Evolutionary conservation across 73 alveolate genomes (phyloP), one percentile per base, ranked within the genome.

Genomic region (Tetrahymena malaccensis): DNA sequence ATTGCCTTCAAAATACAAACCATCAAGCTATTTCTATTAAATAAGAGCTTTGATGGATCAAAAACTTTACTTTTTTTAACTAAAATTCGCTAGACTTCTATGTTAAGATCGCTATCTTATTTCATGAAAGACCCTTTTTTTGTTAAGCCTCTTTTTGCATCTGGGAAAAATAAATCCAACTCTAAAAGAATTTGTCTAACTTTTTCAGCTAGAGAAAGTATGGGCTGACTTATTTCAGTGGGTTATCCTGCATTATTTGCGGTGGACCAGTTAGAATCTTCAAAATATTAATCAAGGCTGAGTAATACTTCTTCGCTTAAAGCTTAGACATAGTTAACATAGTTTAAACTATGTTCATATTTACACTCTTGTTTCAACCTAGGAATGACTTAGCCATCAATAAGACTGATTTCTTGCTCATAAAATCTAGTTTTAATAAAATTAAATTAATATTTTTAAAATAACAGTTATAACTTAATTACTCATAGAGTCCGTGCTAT

Each of bases 111-210:
- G 44, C 93, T 94, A 85, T 70, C 89, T n/a, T 84, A 37, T 43
- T 84, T 27, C 4, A 85, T 85, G 27, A 94, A 34, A 21, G 96
- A 94, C 13, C 57, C 37, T 94, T 94, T 94, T 33, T 94, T 85
- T 7, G 93, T 55, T 10, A 94, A 44, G 19, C 96, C 96, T 85
- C 96, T 94, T 84, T 94, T 94, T 6, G 96, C 55, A 94, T 94
- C 96, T 34, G 96, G 95, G 93, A 94, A 94, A 22, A 94, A 43
- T 3, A 94, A 35, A 19, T 85, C 94, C 13, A 94, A 27, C n/a
- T 94, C 96, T 12, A 85, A 84, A 43, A 94, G 57, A 35, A 94
- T 85, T 44, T 83, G 55, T 50, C 93, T 85, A 3, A 94, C 94
- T 13, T 94, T 94, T 40, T 84, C 83, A 27, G 89, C 89, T 8